Base-by-base conservation (phyloP, 257 asterid genomes). In the Pogostemon cablin region DNA sequence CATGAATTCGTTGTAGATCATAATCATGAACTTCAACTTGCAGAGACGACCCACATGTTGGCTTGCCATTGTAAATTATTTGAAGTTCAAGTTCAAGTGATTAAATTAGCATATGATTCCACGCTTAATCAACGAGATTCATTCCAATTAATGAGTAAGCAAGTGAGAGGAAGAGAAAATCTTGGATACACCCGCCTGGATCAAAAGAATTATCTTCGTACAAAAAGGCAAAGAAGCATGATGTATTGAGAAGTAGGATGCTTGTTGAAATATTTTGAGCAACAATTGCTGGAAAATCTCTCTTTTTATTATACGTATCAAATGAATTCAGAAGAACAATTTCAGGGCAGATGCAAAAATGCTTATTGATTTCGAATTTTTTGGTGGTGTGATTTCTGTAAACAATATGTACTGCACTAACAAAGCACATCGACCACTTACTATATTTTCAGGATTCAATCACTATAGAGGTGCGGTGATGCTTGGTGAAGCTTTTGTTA, bases 201-300 rank as follows among this genome's bases (percentile, higher is more conserved):
- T 25, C 61, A 55, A 55, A 55, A 55, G 10, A 65, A 48, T 65
- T 48, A 48, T 65, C 70, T 65, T 6, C 12, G 47, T 5, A 32
- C 35, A 3, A 64, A 64, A 41, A 32, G 70, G 38, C 11, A 68
- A 54, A 68, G 32, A 52, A 54, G 54, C 10, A 38, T 68, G 32
- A n/a, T 54, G 34, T 40, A 68, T 15, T 53, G 54, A 9, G 64
- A 68, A 52, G 53, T 35, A 4, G 54, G 43, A 4, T 68, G 52
- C 3, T 38, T 67, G 2, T 7, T 67, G 50, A 11, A n/a, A 32
- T 67, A 50, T 3, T 67, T 67, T 38, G 50, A 67, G 2, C 5
- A 35, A 4, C 6, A 52, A 6, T 35, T 32, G 40, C 46, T 8
- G 10, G 1, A 61, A 12, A 61, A 61, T 42, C 68, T 3, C 3